Evolutionary conservation across 371 early-diverging fungal species (phyloP).

Genomic region (Apophysomyces elegans): DNA sequence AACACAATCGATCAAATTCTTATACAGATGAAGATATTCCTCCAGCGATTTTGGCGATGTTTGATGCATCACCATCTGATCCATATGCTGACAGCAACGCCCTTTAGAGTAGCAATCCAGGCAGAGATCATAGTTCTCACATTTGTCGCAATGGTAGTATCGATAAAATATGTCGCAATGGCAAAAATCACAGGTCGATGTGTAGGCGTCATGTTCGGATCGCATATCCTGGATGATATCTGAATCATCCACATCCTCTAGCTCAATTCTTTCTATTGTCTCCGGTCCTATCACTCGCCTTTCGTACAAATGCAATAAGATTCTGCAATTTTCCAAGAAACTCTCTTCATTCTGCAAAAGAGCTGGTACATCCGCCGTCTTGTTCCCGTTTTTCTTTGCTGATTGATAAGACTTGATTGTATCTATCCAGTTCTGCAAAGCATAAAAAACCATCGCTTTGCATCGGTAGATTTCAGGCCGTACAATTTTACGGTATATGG

Average conservation of each 20-base stretch:
- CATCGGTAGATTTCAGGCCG: conserved; percentile 45
- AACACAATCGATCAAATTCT: conserved; percentile 13
- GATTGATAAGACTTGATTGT: background rate
- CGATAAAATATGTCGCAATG: conserved; percentile 38
- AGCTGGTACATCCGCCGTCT: background rate
- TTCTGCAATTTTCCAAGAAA: conserved; percentile 19
- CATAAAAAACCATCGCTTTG: conserved; percentile 34
- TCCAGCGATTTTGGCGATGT: background rate
- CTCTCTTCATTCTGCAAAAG: background rate
- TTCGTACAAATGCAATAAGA: conserved; percentile 20
- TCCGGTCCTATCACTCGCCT: conserved; percentile 29
- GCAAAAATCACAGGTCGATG: conserved; percentile 41
- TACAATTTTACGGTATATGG: conserved; percentile 32
- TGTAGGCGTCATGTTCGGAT: conserved; percentile 16
- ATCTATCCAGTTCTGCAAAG: conserved; percentile 24
- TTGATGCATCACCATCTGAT: conserved; percentile 30
- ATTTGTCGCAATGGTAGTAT: conserved; percentile 36
- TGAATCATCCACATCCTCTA: conserved; percentile 19
- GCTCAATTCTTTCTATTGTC: conserved; percentile 21
- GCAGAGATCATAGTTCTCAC: conserved; percentile 38
- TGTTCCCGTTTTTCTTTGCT: background rate
- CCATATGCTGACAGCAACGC: conserved; percentile 35
- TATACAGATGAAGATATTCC: conserved; percentile 16
- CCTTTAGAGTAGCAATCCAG: conserved; percentile 38
- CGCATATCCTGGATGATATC: conserved; percentile 7